phyloP scores from a whole-genome alignment of 345 rosid species.

The Corymbia maculata region DNA sequence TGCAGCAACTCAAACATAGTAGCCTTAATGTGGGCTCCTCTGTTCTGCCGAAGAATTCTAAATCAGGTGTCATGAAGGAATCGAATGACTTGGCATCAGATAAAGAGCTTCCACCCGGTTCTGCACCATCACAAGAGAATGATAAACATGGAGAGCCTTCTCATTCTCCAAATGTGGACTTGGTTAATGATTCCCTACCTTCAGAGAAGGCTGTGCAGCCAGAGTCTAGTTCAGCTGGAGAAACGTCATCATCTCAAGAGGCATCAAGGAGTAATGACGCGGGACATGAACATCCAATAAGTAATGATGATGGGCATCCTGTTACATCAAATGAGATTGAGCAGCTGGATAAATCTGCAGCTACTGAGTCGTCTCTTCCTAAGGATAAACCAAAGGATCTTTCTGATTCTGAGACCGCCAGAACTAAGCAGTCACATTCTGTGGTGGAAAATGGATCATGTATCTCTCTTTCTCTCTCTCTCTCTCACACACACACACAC shows the following conservation, averaged over 20 bases:
- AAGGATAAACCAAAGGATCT: conserved; percentile 23
- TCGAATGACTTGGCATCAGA: conserved; percentile 13
- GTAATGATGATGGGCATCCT: not conserved
- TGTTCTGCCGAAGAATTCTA: conserved; percentile 20
- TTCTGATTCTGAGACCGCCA: conserved; percentile 19
- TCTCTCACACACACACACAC: not conserved
- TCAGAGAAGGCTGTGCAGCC: conserved; percentile 8
- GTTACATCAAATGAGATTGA: not conserved
- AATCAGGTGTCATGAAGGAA: not conserved
- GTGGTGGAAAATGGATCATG: not conserved
- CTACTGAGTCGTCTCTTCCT: conserved; percentile 7
- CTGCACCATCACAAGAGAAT: conserved; percentile 18
- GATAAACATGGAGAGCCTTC: conserved; percentile 18
- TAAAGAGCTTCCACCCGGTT: not conserved
- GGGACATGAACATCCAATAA: not conserved
- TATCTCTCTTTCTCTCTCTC: not conserved
- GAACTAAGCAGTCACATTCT: conserved; percentile 3
- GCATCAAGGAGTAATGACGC: not conserved
- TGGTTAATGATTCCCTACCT: conserved; percentile 18
- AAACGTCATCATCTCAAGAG: conserved; percentile 6
- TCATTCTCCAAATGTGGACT: conserved; percentile 19
- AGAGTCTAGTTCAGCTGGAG: not conserved
- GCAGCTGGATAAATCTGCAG: not conserved
- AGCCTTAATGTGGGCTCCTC: conserved; percentile 18
- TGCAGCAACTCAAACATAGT: conserved; percentile 11